phyloP scores from a whole-genome alignment of 352 stramenopile genomes.

The Phytophthora sansomeana region DNA sequence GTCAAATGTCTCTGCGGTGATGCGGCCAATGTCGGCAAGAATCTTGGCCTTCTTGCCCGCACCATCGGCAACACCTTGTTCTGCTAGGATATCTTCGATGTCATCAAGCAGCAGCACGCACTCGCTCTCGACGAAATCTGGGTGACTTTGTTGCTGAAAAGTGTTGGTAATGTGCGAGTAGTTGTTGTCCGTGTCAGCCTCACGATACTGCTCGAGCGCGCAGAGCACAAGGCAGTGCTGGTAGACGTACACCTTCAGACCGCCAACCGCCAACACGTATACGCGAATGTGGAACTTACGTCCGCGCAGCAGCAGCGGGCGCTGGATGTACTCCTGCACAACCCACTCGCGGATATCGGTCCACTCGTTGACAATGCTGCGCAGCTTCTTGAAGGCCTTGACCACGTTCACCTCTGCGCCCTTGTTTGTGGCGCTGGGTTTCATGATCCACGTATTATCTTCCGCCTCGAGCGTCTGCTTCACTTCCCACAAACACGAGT shows the following conservation, averaged over 20 bases:
- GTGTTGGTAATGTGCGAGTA: slow-evolving; percentile 86
- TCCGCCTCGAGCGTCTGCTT: slow-evolving; percentile 53
- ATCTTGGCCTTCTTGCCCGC: slow-evolving; percentile 62
- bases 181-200: slow-evolving; percentile 58
- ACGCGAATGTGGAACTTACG: slow-evolving; percentile 82
- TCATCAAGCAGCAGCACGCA: slow-evolving; percentile 72
- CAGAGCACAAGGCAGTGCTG: slow-evolving; percentile 68
- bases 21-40: slow-evolving; percentile 60
- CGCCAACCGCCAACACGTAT: slow-evolving; percentile 64
- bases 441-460: slow-evolving; percentile 74
- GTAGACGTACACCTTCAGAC: slow-evolving; percentile 77
- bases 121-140: slow-evolving; percentile 73
- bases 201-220: slow-evolving; percentile 56
- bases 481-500: slow-evolving; percentile 68
- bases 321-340: slow-evolving; percentile 65
- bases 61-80: slow-evolving; percentile 47
- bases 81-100: slow-evolving; percentile 58
- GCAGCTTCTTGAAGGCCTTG: slow-evolving; percentile 66
- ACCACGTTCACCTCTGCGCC: slow-evolving; percentile 74
- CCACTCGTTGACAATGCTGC: slow-evolving; percentile 68
- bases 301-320: slow-evolving; percentile 57
- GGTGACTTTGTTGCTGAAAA: slow-evolving; percentile 75
- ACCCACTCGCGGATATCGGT: slow-evolving; percentile 77
- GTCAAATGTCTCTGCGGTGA: slow-evolving; percentile 72
- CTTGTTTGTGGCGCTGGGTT: slow-evolving; percentile 80